A percentile compares a stretch with the other conserved stretches of the same genome.
These are phyloP conservation scores for Medicago arabica DNA, from an alignment of 306 rosid species.

Conservation along the genomic window DNA sequence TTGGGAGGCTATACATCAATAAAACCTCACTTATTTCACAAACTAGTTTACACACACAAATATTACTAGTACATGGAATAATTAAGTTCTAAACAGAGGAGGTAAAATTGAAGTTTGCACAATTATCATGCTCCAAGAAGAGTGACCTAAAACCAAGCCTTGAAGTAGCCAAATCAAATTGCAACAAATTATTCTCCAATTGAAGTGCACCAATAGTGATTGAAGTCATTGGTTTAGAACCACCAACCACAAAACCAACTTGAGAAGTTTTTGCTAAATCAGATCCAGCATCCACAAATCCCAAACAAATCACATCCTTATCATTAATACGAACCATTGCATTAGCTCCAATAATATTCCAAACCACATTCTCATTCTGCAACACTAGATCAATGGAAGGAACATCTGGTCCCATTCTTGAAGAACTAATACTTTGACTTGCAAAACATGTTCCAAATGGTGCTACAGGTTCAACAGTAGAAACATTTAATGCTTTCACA, in stretches of 20 bases:
- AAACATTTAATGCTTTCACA: slow-evolving; percentile 29
- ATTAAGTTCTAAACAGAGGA: slow-evolving; percentile 42
- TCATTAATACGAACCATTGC: slow-evolving; percentile 55
- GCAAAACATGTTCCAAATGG: slow-evolving; percentile 65
- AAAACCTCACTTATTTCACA: slow-evolving; percentile 41
- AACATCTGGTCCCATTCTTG: slow-evolving; percentile 50
- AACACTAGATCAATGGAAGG: slow-evolving; percentile 58
- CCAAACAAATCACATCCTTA: slow-evolving; percentile 57
- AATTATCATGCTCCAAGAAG: slow-evolving; percentile 46
- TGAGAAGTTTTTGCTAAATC: slow-evolving; percentile 27
- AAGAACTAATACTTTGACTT: slow-evolving; percentile 25
- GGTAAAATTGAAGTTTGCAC: slow-evolving; percentile 67
- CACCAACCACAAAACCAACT: slow-evolving; percentile 60
- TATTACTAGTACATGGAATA: background rate
- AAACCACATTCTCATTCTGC: slow-evolving; percentile 52
- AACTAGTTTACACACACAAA: background rate
- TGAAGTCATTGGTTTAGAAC: slow-evolving; percentile 48
- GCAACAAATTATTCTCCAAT: slow-evolving; percentile 60
- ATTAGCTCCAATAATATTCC: slow-evolving; percentile 63
- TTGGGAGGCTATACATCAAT: background rate
- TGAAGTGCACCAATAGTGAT: slow-evolving; percentile 67
- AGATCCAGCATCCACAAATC: slow-evolving; percentile 63
- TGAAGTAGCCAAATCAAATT: slow-evolving; percentile 56
- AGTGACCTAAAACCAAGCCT: slow-evolving; percentile 63
- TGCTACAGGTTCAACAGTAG: slow-evolving; percentile 49